Evolutionary conservation across 495 filamentous ascomycete genomes (phyloP).

Genomic region (Xylaria curta): DNA sequence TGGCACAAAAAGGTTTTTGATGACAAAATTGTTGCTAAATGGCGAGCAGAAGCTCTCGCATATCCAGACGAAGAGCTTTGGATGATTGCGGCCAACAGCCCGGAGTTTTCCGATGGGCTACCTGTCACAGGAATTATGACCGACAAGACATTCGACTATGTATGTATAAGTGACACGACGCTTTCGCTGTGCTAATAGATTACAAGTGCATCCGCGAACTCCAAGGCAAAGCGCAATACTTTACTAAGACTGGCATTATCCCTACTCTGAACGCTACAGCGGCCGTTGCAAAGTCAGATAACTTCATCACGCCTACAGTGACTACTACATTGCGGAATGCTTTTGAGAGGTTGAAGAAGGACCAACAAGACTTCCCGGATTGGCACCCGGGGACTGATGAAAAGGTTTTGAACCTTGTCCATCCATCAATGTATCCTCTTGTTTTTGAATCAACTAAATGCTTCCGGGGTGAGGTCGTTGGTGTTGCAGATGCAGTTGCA

Average conservation of each 20-base stretch:
- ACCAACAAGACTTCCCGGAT: constrained; percentile 55
- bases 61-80: constrained; percentile 39
- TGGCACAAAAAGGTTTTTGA: constrained; percentile 66
- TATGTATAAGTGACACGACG: constrained; percentile 26
- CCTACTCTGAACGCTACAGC: constrained; percentile 39
- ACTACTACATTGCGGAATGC: constrained; percentile 27
- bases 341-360: constrained; percentile 46
- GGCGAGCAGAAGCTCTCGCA: constrained; percentile 45
- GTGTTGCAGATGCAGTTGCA: constrained; percentile 39
- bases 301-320: constrained; percentile 31
- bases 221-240: constrained; percentile 48
- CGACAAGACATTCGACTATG: constrained; percentile 54
- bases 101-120: background rate
- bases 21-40: constrained; percentile 47
- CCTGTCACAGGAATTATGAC: constrained; percentile 30
- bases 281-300: constrained; percentile 42
- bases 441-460: constrained; percentile 51
- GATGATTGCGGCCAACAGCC: constrained; percentile 24
- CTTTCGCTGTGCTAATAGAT: background rate
- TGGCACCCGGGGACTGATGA: constrained; percentile 64
- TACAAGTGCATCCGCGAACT: constrained; percentile 56
- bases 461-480: constrained; percentile 45
- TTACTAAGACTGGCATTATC: constrained; percentile 45
- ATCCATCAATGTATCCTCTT: constrained; percentile 68
- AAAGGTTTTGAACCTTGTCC: constrained; percentile 65